These are phyloP conservation scores for Aspergillus avenaceus DNA, from an alignment of 495 filamentous ascomycete genomes.

Conservation along the genomic window DNA sequence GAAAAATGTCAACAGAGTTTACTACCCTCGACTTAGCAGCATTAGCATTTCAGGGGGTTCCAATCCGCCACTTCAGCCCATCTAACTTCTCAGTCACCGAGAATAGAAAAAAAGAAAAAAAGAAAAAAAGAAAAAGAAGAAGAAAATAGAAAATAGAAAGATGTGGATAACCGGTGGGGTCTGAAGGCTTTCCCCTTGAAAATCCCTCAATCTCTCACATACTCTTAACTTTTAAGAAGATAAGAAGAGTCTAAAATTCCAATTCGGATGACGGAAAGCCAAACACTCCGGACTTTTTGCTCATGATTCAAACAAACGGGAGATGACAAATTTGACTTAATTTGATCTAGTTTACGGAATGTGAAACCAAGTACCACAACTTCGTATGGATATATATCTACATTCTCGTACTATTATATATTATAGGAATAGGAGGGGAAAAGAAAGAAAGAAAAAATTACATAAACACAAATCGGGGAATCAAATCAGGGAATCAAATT, in stretches of 20 bases:
- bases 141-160: too few relatives aligned
- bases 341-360: too few relatives aligned
- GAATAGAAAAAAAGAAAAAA: background rate
- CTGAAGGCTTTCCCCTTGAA: background rate
- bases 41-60: background rate
- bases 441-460: background rate
- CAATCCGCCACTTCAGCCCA: background rate
- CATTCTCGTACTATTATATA: too few relatives aligned
- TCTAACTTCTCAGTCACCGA: background rate
- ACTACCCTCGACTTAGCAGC: background rate
- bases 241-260: too few relatives aligned
- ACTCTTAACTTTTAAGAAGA: too few relatives aligned
- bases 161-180: background rate
- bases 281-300: too few relatives aligned
- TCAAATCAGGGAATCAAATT: constrained; percentile 5
- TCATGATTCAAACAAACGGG: too few relatives aligned
- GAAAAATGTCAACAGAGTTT: background rate
- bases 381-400: too few relatives aligned
- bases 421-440: background rate
- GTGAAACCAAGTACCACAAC: too few relatives aligned
- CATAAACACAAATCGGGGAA: background rate
- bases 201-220: background rate
- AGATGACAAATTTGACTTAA: too few relatives aligned
- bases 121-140: too few relatives aligned
- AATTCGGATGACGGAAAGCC: too few relatives aligned